Evolutionary conservation across 306 rosid species (phyloP), one percentile per base, ranked within the genome.

Genomic region (Cucumis hystrix): DNA sequence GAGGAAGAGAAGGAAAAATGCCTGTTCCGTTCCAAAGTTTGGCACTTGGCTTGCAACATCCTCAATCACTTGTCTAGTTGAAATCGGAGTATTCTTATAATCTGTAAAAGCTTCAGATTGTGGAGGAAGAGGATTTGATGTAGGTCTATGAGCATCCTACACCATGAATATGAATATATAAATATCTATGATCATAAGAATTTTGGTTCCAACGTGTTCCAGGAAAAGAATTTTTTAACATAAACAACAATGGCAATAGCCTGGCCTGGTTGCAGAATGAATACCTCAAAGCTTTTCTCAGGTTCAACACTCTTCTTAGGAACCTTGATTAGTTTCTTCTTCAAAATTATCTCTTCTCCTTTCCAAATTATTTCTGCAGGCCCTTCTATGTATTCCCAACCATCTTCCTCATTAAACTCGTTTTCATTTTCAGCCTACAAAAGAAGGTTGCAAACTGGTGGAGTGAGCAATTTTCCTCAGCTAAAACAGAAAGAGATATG

Each of bases 11-110:
- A 20, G 49, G 47, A 64, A 39, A 57, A 17, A 66, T 7, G 87
- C 98, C 92, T 87, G 96, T 82, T 92, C 97, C 23, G 97, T 95
- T 77, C 98, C 98, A 58, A 95, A 95, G 83, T 95, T 89, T 10
- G 97, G 97, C 37, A 87, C 79, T 85, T 94, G 96, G 79, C 84
- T 89, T 65, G 88, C 84, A 67, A 91, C 89, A 54, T 82, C 85
- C 61, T 87, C 86, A 7, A 84, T 79, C 56, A 23, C 62, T 39
- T 79, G 91, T 47, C 82, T 61, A 23, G 86, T 72, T 70, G 37
- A 37, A 35, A 47, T 40, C 9, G 87, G 83, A 23, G 84, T 58
- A 79, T 60, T 79, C 43, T 64, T 59, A 41, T 82, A 47, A 79
- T 75, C 87, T 39, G 87, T 60, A 83, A 82, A 80, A 43, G 71